phyloP scores from a whole-genome alignment of 2,329 filamentous ascomycete genomes.

The Cercospora beticola region DNA sequence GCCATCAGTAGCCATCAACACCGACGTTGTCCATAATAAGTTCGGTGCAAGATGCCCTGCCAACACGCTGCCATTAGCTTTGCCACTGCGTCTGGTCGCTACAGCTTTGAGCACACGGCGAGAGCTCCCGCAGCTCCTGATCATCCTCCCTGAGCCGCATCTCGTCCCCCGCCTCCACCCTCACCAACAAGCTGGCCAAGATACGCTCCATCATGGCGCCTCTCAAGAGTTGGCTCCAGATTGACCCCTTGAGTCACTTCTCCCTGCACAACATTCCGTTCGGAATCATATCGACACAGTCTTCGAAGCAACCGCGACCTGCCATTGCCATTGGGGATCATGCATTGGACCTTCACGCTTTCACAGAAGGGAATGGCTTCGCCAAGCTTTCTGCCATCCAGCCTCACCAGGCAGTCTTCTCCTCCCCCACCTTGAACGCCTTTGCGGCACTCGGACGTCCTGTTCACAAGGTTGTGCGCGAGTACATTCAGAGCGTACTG shows the following conservation, averaged over 20 bases:
- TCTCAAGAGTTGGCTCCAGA: constrained; percentile 57
- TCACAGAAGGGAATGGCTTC: constrained; percentile 61
- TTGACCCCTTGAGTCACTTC: constrained; percentile 64
- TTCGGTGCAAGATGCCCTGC: neutral
- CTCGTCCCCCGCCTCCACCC: neutral
- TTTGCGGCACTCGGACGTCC: constrained; percentile 71
- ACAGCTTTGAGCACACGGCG: neutral
- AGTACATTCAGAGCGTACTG: constrained; percentile 68
- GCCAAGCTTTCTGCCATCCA: constrained; percentile 57
- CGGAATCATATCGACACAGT: constrained; percentile 70
- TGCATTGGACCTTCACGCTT: constrained; percentile 66
- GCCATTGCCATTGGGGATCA: constrained; percentile 72
- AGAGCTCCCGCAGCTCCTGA: neutral
- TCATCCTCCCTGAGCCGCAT: constrained; percentile 4
- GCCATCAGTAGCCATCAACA: neutral
- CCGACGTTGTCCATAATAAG: neutral
- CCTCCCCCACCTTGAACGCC: constrained; percentile 64
- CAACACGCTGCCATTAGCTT: neutral
- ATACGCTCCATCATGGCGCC: constrained; percentile 32
- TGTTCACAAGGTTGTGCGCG: constrained; percentile 66
- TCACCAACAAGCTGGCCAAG: constrained; percentile 36
- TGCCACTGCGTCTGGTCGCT: neutral
- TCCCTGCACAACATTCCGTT: constrained; percentile 81
- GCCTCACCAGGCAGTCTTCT: constrained; percentile 62
- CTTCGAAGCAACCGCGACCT: constrained; percentile 58